Evolutionary conservation across 2,329 filamentous ascomycete genomes (phyloP).

Genomic region (Pochonia chlamydosporia): DNA sequence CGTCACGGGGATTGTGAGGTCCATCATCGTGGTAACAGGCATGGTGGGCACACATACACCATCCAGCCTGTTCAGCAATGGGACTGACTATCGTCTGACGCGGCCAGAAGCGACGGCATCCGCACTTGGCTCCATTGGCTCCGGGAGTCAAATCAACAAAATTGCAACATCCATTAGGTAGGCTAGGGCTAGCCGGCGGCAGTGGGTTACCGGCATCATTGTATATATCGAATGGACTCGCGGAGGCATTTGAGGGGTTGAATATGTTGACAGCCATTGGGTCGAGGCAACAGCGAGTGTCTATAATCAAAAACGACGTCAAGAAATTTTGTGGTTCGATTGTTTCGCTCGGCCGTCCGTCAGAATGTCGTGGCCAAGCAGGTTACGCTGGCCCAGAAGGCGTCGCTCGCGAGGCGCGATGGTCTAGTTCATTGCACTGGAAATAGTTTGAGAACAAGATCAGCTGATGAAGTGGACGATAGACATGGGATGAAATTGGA

Average conservation of each 20-base stretch:
- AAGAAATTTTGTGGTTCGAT: not conserved
- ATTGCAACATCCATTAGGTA: conserved; percentile 52
- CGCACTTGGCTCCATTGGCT: conserved; percentile 47
- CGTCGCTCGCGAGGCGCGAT: not conserved
- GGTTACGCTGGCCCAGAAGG: not conserved
- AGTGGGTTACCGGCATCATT: conserved; percentile 35
- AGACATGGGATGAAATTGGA: not conserved
- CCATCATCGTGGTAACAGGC: conserved; percentile 55
- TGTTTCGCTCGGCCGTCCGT: not conserved
- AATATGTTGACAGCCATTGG: conserved; percentile 49
- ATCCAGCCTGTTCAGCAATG: conserved; percentile 37
- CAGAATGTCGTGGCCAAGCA: not conserved
- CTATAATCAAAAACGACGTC: no score
- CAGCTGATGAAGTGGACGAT: not conserved
- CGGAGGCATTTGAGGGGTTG: conserved; percentile 36
- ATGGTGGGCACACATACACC: conserved; percentile 60
- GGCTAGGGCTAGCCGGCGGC: conserved; percentile 20
- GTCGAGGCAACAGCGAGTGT: conserved; percentile 1
- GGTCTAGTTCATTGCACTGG: conserved; percentile 2
- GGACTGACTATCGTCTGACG: conserved; percentile 29
- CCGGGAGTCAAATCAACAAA: conserved; percentile 49
- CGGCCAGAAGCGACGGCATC: conserved; percentile 57
- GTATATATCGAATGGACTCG: conserved; percentile 50
- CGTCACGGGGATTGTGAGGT: conserved; percentile 12
- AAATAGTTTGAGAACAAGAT: not conserved